Percentiles rank a stretch among this genome's conserved stretches.
Conservation (phyloP, 2,329 filamentous ascomycete species). For the Xylaria sp. region DNA sequence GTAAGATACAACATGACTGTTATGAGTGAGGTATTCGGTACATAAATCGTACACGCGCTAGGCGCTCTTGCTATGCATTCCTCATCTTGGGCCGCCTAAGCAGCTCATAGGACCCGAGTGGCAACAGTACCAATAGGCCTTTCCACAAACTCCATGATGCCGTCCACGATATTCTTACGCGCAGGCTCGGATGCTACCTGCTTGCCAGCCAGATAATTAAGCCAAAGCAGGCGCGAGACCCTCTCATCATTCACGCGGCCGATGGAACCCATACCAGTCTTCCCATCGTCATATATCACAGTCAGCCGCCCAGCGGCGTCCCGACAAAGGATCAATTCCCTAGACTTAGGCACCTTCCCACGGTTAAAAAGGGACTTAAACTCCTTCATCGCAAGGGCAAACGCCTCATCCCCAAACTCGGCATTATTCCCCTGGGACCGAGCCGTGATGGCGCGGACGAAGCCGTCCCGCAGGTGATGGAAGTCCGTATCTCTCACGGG, state of each 20-base stretch:
- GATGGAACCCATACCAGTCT: conserved; percentile 64
- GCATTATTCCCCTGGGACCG: conserved; percentile 70
- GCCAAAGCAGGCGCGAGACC: conserved; percentile 83
- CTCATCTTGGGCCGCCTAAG: background rate
- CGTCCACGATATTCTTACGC: conserved; percentile 83
- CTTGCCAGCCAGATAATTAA: conserved; percentile 88
- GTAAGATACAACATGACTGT: background rate
- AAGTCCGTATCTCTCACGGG: conserved; percentile 97
- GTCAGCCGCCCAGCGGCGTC: conserved; percentile 73
- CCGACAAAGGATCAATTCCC: conserved; percentile 79
- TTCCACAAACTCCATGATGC: conserved; percentile 88
- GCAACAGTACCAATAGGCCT: conserved; percentile 88
- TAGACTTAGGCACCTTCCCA: conserved; percentile 81
- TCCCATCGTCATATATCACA: conserved; percentile 72
- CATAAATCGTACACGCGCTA: conserved; percentile 32
- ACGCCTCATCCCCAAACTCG: conserved; percentile 75
- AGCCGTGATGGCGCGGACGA: conserved; percentile 84
- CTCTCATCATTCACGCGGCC: conserved; percentile 83
- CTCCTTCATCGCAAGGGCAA: conserved; percentile 77
- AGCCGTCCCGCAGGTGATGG: conserved; percentile 89
- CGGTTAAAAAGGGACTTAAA: conserved; percentile 88
- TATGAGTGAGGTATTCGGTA: conserved; percentile 35
- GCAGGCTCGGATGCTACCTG: conserved; percentile 88
- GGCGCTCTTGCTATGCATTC: conserved; percentile 20
- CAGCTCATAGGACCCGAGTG: conserved; percentile 71